Evolutionary conservation across 2,329 filamentous ascomycete species (phyloP).

Genomic region (Emydomyces testavorans): DNA sequence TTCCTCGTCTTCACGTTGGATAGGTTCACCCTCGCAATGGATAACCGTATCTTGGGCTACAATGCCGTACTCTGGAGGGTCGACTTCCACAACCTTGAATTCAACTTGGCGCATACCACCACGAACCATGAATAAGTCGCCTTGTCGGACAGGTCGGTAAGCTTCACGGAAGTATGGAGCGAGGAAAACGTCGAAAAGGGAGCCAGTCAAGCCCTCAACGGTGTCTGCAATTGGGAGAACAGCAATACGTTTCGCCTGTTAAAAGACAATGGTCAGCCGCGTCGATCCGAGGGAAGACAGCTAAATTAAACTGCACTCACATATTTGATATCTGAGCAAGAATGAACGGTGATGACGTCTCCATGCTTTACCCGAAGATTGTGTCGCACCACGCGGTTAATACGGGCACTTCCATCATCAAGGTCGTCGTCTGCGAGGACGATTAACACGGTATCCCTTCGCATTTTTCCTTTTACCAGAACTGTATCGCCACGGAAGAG

Average conservation of each 20-base stretch:
- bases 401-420: conserved; percentile 89
- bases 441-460: conserved; percentile 96
- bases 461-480: conserved; percentile 97
- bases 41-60: conserved; percentile 98
- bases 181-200: conserved; percentile 97
- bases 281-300: neutral
- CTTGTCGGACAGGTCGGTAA: conserved; percentile 92
- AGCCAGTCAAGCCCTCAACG: conserved; percentile 92
- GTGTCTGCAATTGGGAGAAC: conserved; percentile 97
- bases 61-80: conserved; percentile 96
- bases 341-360: conserved; percentile 92
- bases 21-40: conserved; percentile 93
- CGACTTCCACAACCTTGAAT: conserved; percentile 98
- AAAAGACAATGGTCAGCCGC: neutral
- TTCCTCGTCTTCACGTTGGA: conserved; percentile 97
- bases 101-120: conserved; percentile 98
- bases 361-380: conserved; percentile 98
- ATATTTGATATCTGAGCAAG: conserved; percentile 99
- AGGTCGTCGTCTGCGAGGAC: conserved; percentile 95
- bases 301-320: conserved; percentile 44
- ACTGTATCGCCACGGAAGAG: conserved; percentile 98
- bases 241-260: conserved; percentile 91
- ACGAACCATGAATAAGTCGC: conserved; percentile 92
- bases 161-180: conserved; percentile 99
- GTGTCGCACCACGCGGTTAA: conserved; percentile 97